Base-by-base conservation (phyloP, 495 filamentous ascomycete genomes). In the Cercophora samala region DNA sequence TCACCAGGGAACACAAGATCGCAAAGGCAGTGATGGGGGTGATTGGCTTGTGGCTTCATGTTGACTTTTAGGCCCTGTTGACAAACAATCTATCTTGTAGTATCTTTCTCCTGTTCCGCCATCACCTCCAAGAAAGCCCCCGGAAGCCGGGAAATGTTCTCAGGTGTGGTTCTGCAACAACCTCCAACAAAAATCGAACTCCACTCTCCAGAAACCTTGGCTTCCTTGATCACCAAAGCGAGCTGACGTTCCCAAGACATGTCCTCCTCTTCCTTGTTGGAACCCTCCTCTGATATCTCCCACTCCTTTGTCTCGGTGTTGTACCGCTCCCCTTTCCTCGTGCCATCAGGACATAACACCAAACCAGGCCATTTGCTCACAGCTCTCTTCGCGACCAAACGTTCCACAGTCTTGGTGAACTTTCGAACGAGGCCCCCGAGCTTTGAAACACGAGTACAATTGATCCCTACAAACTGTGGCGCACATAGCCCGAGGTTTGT, bases 331-430 rank as follows among this genome's bases (percentile, higher is more conserved):
- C 87, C 88, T 0, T 23, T 18, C 52, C 86, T 85, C 18, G 89
- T 89, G 1, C 87, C 88, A 76, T 91, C 89, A 2, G 89, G 89
- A 75, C 90, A 91, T 58, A 89, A 64, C 53, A 90, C 84, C 63
- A 91, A 71, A 64, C 71, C 77, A 5, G 88, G 88, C 78, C 76
- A 80, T 8, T 23, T 9, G n/a, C 76, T 64, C 4, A 32, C n/a
- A 17, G 73, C 58, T 5, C 70, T 74, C 6, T 73, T 67, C 23
- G 69, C 69, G 53, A 81, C 71, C 53, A 82, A 63, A 21, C 64
- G 66, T 24, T 65, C 53, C 52, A 88, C 70, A 42, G 76, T 78
- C 18, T 65, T 71, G 62, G 83, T 82, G 68, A 86, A 85, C 55
- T 73, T 69, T 6, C 68, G 63, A 23, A 89, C 74, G 37, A 90